Conservation (phyloP, 306 rosid genomes). For the Rubus idaeus region DNA sequence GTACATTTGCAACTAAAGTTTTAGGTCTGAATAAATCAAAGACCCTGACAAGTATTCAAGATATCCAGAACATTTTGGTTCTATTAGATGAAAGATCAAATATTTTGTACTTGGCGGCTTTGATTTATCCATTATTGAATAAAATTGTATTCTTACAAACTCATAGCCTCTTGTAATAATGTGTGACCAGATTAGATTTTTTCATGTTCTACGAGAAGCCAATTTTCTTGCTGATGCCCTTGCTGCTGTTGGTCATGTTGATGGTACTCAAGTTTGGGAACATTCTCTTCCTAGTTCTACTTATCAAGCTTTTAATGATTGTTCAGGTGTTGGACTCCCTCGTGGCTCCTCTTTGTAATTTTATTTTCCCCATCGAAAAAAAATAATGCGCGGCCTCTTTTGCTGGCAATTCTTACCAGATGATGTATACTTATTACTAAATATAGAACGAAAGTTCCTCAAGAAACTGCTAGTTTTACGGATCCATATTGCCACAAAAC, state of each 20-base stretch:
- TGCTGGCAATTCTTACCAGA: background rate
- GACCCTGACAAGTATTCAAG: slow-evolving; percentile 2
- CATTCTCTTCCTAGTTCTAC: too few relatives aligned
- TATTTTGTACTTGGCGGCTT: background rate
- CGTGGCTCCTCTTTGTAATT: too few relatives aligned
- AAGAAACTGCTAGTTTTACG: too few relatives aligned
- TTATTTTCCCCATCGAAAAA: too few relatives aligned
- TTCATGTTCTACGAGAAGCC: too few relatives aligned
- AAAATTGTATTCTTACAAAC: background rate
- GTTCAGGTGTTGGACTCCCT: too few relatives aligned
- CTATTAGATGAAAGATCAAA: slow-evolving; percentile 5
- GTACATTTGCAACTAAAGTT: slow-evolving; percentile 15
- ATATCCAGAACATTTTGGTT: slow-evolving; percentile 1
- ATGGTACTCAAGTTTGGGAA: too few relatives aligned
- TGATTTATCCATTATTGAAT: slow-evolving; percentile 8
- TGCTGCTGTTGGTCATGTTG: too few relatives aligned
- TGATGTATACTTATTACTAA: background rate
- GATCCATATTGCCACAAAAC: background rate
- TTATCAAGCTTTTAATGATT: too few relatives aligned
- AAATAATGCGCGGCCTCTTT: background rate
- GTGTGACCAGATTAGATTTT: too few relatives aligned
- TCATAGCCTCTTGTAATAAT: background rate
- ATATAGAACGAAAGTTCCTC: background rate
- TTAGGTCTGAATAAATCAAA: slow-evolving; percentile 17
- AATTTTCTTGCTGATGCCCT: too few relatives aligned